A percentile compares a stretch with the other conserved stretches of the same genome.
phyloP scores from a whole-genome alignment of 2,329 filamentous ascomycete species.

The Colletotrichum siamense region DNA sequence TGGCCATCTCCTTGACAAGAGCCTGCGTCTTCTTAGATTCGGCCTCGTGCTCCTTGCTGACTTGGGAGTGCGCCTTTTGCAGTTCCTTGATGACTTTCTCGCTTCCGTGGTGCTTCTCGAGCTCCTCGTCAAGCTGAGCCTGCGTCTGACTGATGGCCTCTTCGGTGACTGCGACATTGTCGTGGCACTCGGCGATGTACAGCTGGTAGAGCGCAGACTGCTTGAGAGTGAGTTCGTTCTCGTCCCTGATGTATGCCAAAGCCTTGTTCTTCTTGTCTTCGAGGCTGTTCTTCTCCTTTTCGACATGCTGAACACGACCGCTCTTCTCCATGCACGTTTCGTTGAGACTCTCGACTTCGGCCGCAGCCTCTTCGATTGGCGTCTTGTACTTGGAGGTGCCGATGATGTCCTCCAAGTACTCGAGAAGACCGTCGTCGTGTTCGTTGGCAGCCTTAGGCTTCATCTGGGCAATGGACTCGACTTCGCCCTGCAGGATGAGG shows the following conservation, averaged over 20 bases:
- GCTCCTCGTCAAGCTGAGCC: constrained; percentile 81
- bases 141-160: constrained; percentile 94
- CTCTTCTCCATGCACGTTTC: constrained; percentile 96
- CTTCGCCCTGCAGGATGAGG: constrained; percentile 94
- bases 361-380: constrained; percentile 91
- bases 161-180: constrained; percentile 87
- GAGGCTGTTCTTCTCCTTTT: constrained; percentile 91
- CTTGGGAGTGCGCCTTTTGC: constrained; percentile 82
- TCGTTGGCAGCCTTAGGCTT: constrained; percentile 95
- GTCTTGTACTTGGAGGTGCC: constrained; percentile 98
- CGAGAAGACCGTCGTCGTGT: constrained; percentile 93
- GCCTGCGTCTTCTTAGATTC: constrained; percentile 83
- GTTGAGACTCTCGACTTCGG: constrained; percentile 90
- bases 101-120: constrained; percentile 89
- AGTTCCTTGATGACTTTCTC: constrained; percentile 90
- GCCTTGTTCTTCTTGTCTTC: constrained; percentile 98
- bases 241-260: constrained; percentile 84
- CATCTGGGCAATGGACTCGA: constrained; percentile 99
- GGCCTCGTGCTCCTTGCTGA: constrained; percentile 81
- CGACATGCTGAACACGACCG: constrained; percentile 92
- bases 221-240: constrained; percentile 90
- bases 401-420: constrained; percentile 98
- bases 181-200: constrained; percentile 84
- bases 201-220: constrained; percentile 93
- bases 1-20: constrained; percentile 85